phyloP scores from a whole-genome alignment of 257 asterid species.

The Cynanchum wilfordii region DNA sequence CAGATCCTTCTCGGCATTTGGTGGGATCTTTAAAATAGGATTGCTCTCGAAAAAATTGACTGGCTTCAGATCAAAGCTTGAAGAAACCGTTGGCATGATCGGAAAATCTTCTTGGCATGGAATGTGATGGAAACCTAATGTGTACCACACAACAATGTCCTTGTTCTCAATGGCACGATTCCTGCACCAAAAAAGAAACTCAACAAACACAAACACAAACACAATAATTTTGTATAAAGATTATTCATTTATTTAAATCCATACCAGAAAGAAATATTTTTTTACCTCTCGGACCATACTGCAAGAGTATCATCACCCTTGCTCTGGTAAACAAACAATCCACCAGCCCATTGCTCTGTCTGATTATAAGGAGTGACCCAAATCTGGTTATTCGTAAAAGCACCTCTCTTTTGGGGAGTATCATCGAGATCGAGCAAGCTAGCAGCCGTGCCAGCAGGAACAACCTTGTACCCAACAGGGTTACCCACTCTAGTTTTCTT shows the following conservation, averaged over 20 bases:
- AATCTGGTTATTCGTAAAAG: constrained; percentile 83
- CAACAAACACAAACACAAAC: not conserved
- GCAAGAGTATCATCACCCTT: constrained; percentile 93
- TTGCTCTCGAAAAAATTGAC: constrained; percentile 90
- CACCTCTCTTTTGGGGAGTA: constrained; percentile 74
- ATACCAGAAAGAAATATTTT: too few species aligned
- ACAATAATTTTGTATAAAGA: not conserved
- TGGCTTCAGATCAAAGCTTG: constrained; percentile 93
- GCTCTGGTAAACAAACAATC: constrained; percentile 79
- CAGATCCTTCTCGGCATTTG: constrained; percentile 58
- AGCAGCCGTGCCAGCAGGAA: constrained; percentile 86
- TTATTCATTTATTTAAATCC: not conserved
- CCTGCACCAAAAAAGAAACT: constrained; percentile 32
- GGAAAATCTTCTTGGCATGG: constrained; percentile 98
- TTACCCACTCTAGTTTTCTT: constrained; percentile 69
- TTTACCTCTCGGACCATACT: constrained; percentile 86
- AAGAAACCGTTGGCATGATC: constrained; percentile 81
- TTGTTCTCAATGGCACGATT: constrained; percentile 71
- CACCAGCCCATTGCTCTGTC: constrained; percentile 88
- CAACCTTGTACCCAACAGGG: constrained; percentile 79
- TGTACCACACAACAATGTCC: constrained; percentile 93
- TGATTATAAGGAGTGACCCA: constrained; percentile 86
- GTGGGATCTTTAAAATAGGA: constrained; percentile 65
- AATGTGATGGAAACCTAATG: constrained; percentile 93
- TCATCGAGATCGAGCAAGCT: constrained; percentile 80